Conservation (phyloP, 2,329 filamentous ascomycete genomes). For the Cladosporium sp. region DNA sequence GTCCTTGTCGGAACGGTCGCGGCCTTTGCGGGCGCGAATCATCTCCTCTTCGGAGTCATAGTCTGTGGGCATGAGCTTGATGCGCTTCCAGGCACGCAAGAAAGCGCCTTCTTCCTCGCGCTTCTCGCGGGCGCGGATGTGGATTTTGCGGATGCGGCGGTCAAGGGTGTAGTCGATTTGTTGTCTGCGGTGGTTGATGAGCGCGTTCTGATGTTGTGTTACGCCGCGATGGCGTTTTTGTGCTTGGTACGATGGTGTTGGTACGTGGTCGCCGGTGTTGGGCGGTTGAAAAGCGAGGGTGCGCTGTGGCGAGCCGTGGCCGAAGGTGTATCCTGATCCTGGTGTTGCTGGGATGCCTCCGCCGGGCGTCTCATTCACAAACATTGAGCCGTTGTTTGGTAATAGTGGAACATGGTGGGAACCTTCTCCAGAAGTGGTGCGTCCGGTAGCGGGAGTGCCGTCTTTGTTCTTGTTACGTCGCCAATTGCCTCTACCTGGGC, state of each 20-base stretch:
- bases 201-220: constrained; percentile 78
- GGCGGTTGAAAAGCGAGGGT: constrained; percentile 31
- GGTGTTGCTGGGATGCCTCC: constrained; percentile 14
- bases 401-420: constrained; percentile 39
- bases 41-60: constrained; percentile 51
- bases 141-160: constrained; percentile 67
- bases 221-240: constrained; percentile 68
- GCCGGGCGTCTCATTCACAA: constrained; percentile 27
- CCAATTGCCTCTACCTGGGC: constrained; percentile 54
- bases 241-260: constrained; percentile 38
- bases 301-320: constrained; percentile 20
- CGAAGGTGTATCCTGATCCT: constrained; percentile 15
- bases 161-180: constrained; percentile 82
- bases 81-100: constrained; percentile 65
- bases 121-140: constrained; percentile 63
- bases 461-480: constrained; percentile 42
- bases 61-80: constrained; percentile 51
- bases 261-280: constrained; percentile 34
- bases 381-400: constrained; percentile 36
- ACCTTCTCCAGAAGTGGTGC: constrained; percentile 33
- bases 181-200: constrained; percentile 75
- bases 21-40: constrained; percentile 32
- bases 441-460: constrained; percentile 18
- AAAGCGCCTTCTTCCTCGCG: constrained; percentile 68
- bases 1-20: constrained; percentile 40